phyloP scores from a whole-genome alignment of 129 eudicot genomes.

The Solidago caesia region DNA sequence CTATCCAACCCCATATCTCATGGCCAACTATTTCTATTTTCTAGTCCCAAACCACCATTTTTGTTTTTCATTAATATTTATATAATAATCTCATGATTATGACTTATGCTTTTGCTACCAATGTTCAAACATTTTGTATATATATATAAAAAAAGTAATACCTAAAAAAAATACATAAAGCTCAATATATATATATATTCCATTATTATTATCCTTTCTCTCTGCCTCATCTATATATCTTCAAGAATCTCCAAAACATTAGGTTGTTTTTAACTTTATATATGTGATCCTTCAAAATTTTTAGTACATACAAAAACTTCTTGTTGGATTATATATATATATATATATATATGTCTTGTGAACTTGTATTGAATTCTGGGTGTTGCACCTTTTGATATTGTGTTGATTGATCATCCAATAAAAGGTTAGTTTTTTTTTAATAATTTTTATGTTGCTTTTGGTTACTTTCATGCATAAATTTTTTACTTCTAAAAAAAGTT shows the following conservation, averaged over 20 bases:
- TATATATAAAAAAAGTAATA: background rate
- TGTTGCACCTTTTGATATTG: constrained; percentile 19
- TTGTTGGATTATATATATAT: constrained; percentile 9
- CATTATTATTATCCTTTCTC: constrained; percentile 10
- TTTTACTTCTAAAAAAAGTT: no score
- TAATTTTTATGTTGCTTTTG: background rate
- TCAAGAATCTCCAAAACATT: constrained; percentile 8
- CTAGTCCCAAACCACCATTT: constrained; percentile 13
- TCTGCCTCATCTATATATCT: constrained; percentile 18
- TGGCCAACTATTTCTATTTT: constrained; percentile 16
- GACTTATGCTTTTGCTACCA: constrained; percentile 19
- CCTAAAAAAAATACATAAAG: background rate
- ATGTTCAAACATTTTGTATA: constrained; percentile 18
- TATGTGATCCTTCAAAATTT: background rate
- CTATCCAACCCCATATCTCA: constrained; percentile 14
- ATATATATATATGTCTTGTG: constrained; percentile 10
- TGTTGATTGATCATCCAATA: constrained; percentile 17
- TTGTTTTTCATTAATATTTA: background rate
- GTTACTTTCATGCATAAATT: background rate
- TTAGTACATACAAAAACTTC: background rate
- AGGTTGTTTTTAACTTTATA: constrained; percentile 9
- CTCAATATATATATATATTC: background rate
- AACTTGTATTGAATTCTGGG: constrained; percentile 25
- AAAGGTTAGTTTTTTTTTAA: background rate
- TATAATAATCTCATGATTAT: background rate